Evolutionary conservation across 306 rosid genomes (phyloP).

Genomic region (Crataegus laevigata): DNA sequence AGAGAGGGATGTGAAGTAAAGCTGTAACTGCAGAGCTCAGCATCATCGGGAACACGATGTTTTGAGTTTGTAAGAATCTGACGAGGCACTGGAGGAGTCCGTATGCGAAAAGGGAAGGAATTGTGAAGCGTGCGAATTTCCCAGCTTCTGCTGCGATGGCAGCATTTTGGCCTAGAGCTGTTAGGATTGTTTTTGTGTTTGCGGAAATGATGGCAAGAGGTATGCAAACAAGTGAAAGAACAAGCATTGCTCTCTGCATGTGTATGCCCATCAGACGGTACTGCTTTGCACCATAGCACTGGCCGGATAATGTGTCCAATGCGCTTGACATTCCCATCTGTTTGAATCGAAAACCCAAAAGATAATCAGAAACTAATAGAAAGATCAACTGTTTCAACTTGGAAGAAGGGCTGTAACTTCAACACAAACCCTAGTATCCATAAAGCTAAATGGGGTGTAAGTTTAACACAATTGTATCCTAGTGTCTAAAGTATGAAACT

Average conservation of each 20-base stretch:
- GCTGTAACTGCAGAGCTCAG: slow-evolving; percentile 33
- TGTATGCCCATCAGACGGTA: slow-evolving; percentile 55
- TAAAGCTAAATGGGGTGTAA: too few relatives aligned
- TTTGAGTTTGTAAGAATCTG: slow-evolving; percentile 63
- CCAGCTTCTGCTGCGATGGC: slow-evolving; percentile 46
- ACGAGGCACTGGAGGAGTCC: slow-evolving; percentile 50
- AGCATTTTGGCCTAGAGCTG: slow-evolving; percentile 43
- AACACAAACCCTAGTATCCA: too few relatives aligned
- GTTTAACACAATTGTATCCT: too few relatives aligned
- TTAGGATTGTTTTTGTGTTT: slow-evolving; percentile 38
- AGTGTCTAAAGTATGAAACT: too few relatives aligned
- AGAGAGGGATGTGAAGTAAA: slow-evolving; percentile 32
- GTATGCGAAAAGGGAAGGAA: slow-evolving; percentile 56
- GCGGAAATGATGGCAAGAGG: slow-evolving; percentile 41
- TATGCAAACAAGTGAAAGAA: slow-evolving; percentile 29
- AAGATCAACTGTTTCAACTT: background rate
- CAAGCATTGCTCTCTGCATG: slow-evolving; percentile 56
- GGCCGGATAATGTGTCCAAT: slow-evolving; percentile 74
- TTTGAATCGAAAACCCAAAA: background rate
- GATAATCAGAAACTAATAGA: background rate
- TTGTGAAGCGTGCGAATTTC: slow-evolving; percentile 40
- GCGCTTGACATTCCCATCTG: slow-evolving; percentile 74
- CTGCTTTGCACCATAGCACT: slow-evolving; percentile 66
- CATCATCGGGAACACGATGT: slow-evolving; percentile 64
- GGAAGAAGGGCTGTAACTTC: too few relatives aligned